Percentiles rank a stretch among this genome's conserved stretches.
These are phyloP conservation scores for Exophiala mesophila DNA, from an alignment of 2,329 filamentous ascomycete species.

Conservation along the genomic window DNA sequence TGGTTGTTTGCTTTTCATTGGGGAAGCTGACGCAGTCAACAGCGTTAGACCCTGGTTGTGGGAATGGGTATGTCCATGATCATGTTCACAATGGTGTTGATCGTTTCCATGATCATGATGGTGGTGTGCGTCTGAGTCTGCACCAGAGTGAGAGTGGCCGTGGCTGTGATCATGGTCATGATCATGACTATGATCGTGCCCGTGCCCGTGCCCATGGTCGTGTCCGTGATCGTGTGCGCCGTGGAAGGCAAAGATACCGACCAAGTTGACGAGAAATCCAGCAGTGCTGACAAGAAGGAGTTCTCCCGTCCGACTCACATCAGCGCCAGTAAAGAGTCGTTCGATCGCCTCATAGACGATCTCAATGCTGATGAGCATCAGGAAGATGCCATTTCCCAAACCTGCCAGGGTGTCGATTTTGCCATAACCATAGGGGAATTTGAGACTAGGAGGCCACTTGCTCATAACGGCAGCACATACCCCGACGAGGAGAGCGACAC, in stretches of 20 bases:
- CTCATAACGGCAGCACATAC: conserved; percentile 89
- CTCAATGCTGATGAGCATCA: conserved; percentile 94
- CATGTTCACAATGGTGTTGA: conserved; percentile 29
- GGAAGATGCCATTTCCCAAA: conserved; percentile 91
- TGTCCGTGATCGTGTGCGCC: conserved; percentile 56
- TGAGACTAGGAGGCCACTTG: conserved; percentile 87
- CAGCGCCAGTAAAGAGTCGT: conserved; percentile 73
- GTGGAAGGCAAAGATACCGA: conserved; percentile 82
- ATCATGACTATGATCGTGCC: conserved; percentile 38
- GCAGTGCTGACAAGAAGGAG: conserved; percentile 82
- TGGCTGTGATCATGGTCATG: conserved; percentile 43
- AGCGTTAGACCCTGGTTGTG: conserved; percentile 9
- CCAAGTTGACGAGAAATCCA: conserved; percentile 82
- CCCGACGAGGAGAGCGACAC: conserved; percentile 83
- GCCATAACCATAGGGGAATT: conserved; percentile 81
- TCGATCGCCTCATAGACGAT: conserved; percentile 95
- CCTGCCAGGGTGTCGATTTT: conserved; percentile 96
- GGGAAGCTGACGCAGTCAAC: conserved; percentile 27
- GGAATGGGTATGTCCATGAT: conserved; percentile 24
- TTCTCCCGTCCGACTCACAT: conserved; percentile 79
- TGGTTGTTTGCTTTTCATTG: conserved; percentile 27
- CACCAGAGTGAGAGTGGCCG: conserved; percentile 28
- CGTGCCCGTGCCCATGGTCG: conserved; percentile 37
- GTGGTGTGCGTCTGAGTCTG: no score
- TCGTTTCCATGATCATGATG: conserved; percentile 25